These are phyloP conservation scores for Rhodosporidiobolus sp. DNA, from an alignment of 768 basidiomycete genomes.

Conservation along the genomic window DNA sequence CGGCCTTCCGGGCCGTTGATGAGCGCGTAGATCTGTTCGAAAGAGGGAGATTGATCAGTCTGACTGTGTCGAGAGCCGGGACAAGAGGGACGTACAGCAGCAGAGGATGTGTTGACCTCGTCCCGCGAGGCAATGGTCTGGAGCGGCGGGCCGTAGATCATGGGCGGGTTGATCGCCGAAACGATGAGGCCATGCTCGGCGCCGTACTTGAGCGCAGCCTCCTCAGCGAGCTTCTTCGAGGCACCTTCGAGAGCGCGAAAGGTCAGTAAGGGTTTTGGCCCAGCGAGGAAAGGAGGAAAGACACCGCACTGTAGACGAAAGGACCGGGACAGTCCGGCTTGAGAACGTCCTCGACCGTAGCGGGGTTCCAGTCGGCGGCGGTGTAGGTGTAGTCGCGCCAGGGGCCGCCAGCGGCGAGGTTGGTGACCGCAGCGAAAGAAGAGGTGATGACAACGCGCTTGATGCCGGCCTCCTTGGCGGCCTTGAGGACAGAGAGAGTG, in stretches of 20 bases:
- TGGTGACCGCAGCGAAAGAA: constrained; percentile 40
- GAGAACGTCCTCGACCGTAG: constrained; percentile 33
- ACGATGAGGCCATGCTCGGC: constrained; percentile 26
- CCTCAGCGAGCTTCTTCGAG: constrained; percentile 41
- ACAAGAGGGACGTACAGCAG: constrained; percentile 1
- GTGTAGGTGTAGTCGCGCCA: constrained; percentile 44
- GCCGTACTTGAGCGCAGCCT: constrained; percentile 40
- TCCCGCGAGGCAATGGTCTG: constrained; percentile 22
- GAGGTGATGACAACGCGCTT: constrained; percentile 42
- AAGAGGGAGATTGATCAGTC: too few relatives aligned
- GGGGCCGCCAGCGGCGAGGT: constrained; percentile 34
- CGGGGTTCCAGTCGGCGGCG: constrained; percentile 39
- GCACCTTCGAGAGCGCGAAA: neutral
- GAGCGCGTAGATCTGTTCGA: constrained; percentile 30
- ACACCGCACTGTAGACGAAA: constrained; percentile 28
- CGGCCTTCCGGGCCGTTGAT: constrained; percentile 29
- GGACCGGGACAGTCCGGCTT: constrained; percentile 11
- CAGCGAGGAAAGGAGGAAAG: neutral
- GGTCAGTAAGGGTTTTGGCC: neutral
- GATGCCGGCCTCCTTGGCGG: constrained; percentile 37
- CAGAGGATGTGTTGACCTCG: constrained; percentile 41
- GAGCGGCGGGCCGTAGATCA: constrained; percentile 43
- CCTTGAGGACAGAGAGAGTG: constrained; percentile 37
- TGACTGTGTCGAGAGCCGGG: too few relatives aligned
- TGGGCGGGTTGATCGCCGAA: constrained; percentile 40